Percentiles rank a stretch among this genome's conserved stretches.
Conservation (phyloP, 2,329 filamentous ascomycete species). For the Beauveria australis region DNA sequence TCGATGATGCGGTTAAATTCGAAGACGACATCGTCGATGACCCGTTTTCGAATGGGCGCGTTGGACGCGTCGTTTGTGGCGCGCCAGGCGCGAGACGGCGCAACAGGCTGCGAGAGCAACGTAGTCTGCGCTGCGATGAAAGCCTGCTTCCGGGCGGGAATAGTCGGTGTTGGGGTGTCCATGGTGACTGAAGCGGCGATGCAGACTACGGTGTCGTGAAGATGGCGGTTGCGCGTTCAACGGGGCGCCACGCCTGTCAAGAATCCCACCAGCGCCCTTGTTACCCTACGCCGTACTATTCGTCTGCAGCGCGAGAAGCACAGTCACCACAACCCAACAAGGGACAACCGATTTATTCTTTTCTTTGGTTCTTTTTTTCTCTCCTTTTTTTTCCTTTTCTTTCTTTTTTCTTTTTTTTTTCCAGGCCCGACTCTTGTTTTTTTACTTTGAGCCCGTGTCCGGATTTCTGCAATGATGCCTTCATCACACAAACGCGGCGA, state of each 20-base stretch:
- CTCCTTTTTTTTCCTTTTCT: background rate
- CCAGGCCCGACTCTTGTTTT: too few species aligned
- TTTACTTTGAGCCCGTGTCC: too few species aligned
- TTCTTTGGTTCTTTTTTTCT: background rate
- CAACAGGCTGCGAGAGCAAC: conserved; percentile 50
- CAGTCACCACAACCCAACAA: too few species aligned
- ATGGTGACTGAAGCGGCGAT: background rate
- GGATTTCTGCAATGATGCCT: too few species aligned
- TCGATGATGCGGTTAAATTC: conserved; percentile 54
- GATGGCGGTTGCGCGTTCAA: background rate
- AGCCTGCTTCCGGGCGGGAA: conserved; percentile 53
- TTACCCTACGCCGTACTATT: too few species aligned
- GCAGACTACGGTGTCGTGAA: background rate
- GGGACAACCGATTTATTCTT: background rate
- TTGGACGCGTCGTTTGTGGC: conserved; percentile 35
- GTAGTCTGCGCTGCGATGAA: conserved; percentile 58
- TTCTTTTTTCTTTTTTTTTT: background rate
- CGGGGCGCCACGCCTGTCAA: background rate
- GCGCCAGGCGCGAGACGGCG: conserved; percentile 47
- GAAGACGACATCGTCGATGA: conserved; percentile 48
- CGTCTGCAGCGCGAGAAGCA: too few species aligned
- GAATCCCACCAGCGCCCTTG: background rate
- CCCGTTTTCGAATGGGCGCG: conserved; percentile 35
- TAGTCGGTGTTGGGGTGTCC: conserved; percentile 35
- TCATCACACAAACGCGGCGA: too few species aligned